Evolutionary conservation across 805 yeast genomes (phyloP).

Genomic region (Wickerhamiella bombiphila): DNA sequence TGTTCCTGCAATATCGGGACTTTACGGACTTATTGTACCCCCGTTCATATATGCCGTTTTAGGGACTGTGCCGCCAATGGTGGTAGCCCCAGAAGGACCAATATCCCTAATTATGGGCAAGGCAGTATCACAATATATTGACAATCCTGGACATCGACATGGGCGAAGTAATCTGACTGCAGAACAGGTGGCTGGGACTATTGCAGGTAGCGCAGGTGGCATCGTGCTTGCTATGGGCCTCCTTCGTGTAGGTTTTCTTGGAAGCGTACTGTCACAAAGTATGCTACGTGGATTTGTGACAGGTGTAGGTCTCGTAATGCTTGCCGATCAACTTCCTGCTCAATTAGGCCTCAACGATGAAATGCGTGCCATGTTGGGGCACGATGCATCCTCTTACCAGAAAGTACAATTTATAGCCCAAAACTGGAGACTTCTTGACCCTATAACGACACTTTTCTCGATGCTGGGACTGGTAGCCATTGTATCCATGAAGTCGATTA

Average conservation of each 20-base stretch:
- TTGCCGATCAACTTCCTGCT: conserved; percentile 56
- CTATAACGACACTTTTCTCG: conserved; percentile 50
- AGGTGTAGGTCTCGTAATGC: conserved; percentile 75
- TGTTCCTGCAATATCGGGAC: conserved; percentile 67
- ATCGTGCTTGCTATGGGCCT: conserved; percentile 59
- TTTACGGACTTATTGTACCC: conserved; percentile 60
- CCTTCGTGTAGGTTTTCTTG: conserved; percentile 73
- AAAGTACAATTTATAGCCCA: conserved; percentile 44
- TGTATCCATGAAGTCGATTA: conserved; percentile 29
- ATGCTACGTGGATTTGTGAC: conserved; percentile 70
- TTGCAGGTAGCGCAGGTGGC: conserved; percentile 65
- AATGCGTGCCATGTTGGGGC: conserved; percentile 26
- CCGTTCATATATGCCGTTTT: conserved; percentile 64
- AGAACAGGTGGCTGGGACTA: conserved; percentile 46
- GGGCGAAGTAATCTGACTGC: conserved; percentile 25
- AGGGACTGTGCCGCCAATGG: conserved; percentile 79
- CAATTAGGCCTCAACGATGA: conserved; percentile 50
- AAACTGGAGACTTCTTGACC: conserved; percentile 36
- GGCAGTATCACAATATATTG: conserved; percentile 43
- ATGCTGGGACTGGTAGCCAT: conserved; percentile 34
- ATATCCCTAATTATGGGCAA: conserved; percentile 73
- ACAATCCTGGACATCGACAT: conserved; percentile 24
- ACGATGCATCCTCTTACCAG: conserved; percentile 53
- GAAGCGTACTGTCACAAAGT: conserved; percentile 63
- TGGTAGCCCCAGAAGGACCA: conserved; percentile 88